These are phyloP conservation scores for Fusarium nematophilum DNA, from an alignment of 2,329 filamentous ascomycete species.

Conservation along the genomic window DNA sequence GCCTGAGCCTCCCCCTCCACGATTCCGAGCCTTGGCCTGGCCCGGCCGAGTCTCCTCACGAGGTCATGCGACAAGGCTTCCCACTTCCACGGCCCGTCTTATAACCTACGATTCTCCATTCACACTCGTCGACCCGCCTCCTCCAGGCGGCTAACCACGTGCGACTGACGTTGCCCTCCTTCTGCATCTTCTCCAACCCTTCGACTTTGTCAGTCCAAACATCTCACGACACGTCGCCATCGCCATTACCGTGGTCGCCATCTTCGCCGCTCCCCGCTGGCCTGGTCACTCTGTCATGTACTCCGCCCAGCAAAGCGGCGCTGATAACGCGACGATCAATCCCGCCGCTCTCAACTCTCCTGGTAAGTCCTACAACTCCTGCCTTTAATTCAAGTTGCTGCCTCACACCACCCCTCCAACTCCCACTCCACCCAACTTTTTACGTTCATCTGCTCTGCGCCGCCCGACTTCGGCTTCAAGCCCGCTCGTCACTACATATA, in stretches of 20 bases:
- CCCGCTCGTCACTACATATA: conserved; percentile 22
- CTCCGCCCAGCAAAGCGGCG: conserved; percentile 70
- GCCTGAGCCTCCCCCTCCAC: conserved; percentile 25
- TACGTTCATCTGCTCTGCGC: neutral
- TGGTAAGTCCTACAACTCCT: conserved; percentile 64
- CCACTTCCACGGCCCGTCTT: conserved; percentile 32
- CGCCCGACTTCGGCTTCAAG: conserved; percentile 6
- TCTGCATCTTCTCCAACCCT: conserved; percentile 54
- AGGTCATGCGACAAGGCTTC: conserved; percentile 36
- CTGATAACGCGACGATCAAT: conserved; percentile 91
- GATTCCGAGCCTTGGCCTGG: conserved; percentile 32
- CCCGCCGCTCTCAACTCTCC: conserved; percentile 85
- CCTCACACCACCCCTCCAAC: conserved; percentile 28
- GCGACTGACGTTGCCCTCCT: conserved; percentile 59
- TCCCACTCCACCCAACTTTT: conserved; percentile 23
- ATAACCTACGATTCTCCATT: conserved; percentile 42
- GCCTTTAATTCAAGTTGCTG: conserved; percentile 18
- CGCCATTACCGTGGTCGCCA: conserved; percentile 48
- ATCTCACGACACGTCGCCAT: conserved; percentile 72
- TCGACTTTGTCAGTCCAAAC: conserved; percentile 61
- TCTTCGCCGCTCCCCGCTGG: conserved; percentile 38
- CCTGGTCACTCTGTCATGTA: conserved; percentile 51
- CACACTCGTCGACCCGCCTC: conserved; percentile 40
- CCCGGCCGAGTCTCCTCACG: conserved; percentile 37
- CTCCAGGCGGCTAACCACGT: conserved; percentile 61